These are phyloP conservation scores for Nymphaea colorata DNA, from an alignment of 164 flowering plant genomes.

Conservation along the genomic window DNA sequence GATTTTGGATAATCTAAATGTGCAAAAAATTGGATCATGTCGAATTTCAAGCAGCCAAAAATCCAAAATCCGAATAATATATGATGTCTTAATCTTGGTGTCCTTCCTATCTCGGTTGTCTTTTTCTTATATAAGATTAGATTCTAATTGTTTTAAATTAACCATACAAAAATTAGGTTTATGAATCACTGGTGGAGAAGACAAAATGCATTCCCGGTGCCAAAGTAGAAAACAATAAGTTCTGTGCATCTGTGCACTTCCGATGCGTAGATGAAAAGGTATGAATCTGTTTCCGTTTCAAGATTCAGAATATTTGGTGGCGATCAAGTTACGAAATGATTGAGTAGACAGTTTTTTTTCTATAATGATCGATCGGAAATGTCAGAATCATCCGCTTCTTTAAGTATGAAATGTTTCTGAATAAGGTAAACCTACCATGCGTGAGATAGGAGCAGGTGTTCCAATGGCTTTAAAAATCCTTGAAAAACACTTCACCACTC, in stretches of 20 bases:
- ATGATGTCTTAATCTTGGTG: not conserved
- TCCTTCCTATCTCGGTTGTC: not conserved
- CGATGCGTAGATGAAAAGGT: constrained; percentile 11
- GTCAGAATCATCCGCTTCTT: not conserved
- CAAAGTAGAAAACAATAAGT: constrained; percentile 11
- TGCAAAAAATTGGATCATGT: not conserved
- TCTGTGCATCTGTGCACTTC: constrained; percentile 11
- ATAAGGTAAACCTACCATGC: too few species aligned
- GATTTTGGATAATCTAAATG: not conserved
- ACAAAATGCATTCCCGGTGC: constrained; percentile 8
- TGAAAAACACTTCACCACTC: too few species aligned
- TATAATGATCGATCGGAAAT: not conserved
- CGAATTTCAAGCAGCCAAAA: not conserved
- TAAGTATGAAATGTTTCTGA: not conserved
- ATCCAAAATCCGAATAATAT: not conserved
- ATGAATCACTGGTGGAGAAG: constrained; percentile 6
- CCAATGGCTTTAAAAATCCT: too few species aligned
- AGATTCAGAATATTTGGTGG: not conserved
- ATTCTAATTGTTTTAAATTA: not conserved
- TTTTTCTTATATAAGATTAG: not conserved
- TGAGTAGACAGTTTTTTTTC: not conserved
- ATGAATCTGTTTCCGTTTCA: not conserved
- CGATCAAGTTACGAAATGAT: not conserved
- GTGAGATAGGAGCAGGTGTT: too few species aligned
- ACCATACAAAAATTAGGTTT: constrained; percentile 2